Evolutionary conservation across 345 rosid species (phyloP).

Genomic region (Euphorbia lathyris): DNA sequence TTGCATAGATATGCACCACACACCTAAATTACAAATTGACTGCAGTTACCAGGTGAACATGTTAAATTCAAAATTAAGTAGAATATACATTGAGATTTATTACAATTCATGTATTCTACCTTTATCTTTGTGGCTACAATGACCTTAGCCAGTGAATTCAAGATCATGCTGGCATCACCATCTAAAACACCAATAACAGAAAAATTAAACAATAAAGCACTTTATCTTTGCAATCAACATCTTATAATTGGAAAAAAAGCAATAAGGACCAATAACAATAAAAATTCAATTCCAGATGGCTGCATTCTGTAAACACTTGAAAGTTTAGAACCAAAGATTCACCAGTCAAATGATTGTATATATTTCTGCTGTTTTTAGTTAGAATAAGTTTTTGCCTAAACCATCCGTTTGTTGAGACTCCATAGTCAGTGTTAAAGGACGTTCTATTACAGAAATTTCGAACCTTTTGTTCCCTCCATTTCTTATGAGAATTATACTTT

Average conservation of each 20-base stretch:
- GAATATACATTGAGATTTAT: not conserved
- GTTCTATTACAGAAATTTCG: not conserved
- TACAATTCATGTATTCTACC: conserved; percentile 27
- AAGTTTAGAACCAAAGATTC: not conserved
- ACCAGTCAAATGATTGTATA: not conserved
- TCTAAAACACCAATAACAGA: conserved; percentile 23
- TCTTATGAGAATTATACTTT: not conserved
- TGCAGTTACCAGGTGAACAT: conserved; percentile 27
- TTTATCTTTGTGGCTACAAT: conserved; percentile 40
- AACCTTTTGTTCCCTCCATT: not conserved
- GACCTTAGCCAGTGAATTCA: conserved; percentile 40
- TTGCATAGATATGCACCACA: conserved; percentile 63
- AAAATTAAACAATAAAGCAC: not conserved
- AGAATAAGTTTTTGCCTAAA: not conserved
- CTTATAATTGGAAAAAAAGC: not conserved
- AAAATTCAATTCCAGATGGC: not conserved
- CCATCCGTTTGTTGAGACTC: not conserved
- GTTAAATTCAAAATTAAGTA: not conserved
- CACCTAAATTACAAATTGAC: conserved; percentile 49
- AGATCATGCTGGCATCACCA: conserved; percentile 25
- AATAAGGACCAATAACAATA: not conserved
- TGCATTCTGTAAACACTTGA: not conserved
- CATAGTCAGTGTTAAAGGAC: not conserved
- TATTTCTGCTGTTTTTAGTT: not conserved
- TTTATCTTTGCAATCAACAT: not conserved